A percentile compares a stretch with the other conserved stretches of the same genome.
These are phyloP conservation scores for Erodium maritimum DNA, from an alignment of 345 rosid species.

Conservation along the genomic window DNA sequence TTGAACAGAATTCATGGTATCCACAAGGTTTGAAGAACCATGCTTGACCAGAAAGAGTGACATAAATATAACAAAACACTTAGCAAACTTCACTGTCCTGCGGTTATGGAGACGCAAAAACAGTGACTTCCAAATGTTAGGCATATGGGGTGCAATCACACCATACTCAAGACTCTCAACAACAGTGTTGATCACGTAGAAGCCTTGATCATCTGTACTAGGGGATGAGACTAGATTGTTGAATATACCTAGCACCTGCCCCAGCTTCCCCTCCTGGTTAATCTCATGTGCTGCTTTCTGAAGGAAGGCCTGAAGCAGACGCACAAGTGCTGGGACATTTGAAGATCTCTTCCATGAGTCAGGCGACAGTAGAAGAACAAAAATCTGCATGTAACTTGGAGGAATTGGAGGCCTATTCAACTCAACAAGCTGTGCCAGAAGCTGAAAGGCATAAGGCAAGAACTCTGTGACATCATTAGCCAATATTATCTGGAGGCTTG, in stretches of 20 bases:
- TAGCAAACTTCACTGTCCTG: conserved; percentile 55
- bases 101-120: conserved; percentile 62
- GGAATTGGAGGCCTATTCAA: conserved; percentile 77
- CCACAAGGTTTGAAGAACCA: conserved; percentile 50
- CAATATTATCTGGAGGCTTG: conserved; percentile 71
- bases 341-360: conserved; percentile 82
- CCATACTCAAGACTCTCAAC: conserved; percentile 67
- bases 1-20: conserved; percentile 77
- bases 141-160: conserved; percentile 47
- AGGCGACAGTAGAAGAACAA: conserved; percentile 64
- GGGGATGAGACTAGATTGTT: conserved; percentile 52
- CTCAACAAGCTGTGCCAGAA: conserved; percentile 89
- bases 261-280: conserved; percentile 60
- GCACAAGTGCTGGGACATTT: conserved; percentile 97
- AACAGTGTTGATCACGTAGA: conserved; percentile 82
- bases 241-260: conserved; percentile 84
- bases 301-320: conserved; percentile 94
- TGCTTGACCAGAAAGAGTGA: conserved; percentile 91
- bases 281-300: conserved; percentile 82
- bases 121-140: conserved; percentile 60
- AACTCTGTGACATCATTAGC: conserved; percentile 77
- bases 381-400: conserved; percentile 72
- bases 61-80: conserved; percentile 73
- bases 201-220: conserved; percentile 90
- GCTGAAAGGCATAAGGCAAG: conserved; percentile 95